Percentiles rank a stretch among this genome's conserved stretches.
Conservation (phyloP, 2,329 filamentous ascomycete species). For the Emergomyces pasteurianus region DNA sequence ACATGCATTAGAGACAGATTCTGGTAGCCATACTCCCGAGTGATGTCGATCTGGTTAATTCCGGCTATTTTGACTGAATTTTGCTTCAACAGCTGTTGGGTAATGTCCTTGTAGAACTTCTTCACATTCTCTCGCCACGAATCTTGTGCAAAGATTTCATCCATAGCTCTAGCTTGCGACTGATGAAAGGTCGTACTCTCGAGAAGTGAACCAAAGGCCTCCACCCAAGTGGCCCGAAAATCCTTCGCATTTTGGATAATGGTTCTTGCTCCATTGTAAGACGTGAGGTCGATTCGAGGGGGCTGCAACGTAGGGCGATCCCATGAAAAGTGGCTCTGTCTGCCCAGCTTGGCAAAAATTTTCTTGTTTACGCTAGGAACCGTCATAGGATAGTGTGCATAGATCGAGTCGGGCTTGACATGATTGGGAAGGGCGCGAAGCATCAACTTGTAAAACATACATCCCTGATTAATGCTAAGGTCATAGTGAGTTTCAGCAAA, state of each 20-base stretch:
- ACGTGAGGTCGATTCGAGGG: conserved; percentile 11
- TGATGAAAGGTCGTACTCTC: conserved; percentile 12
- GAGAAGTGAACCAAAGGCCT: conserved; percentile 12
- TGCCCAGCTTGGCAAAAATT: conserved; percentile 15
- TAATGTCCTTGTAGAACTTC: conserved; percentile 14
- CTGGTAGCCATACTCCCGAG: conserved; percentile 20
- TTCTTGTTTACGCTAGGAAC: conserved; percentile 16
- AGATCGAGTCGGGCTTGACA: conserved; percentile 18
- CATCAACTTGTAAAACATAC: conserved; percentile 20
- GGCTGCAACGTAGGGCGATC: conserved; percentile 13
- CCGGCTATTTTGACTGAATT: conserved; percentile 54
- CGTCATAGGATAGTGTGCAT: conserved; percentile 19
- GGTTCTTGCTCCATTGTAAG: conserved; percentile 12
- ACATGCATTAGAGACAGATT: not conserved
- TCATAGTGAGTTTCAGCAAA: conserved; percentile 23
- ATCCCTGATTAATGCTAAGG: conserved; percentile 15
- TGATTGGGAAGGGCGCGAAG: conserved; percentile 19
- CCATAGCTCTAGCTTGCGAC: conserved; percentile 13
- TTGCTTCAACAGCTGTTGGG: conserved; percentile 11
- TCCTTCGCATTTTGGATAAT: conserved; percentile 15
- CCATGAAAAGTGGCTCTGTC: conserved; percentile 11
- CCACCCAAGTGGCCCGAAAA: conserved; percentile 16
- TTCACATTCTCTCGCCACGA: conserved; percentile 14
- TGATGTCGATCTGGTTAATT: conserved; percentile 17
- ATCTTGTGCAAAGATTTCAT: conserved; percentile 12